A percentile compares a stretch with the other conserved stretches of the same genome.
These are phyloP conservation scores for Corymbia citriodora DNA, from an alignment of 441 rosid species.

Conservation along the genomic window DNA sequence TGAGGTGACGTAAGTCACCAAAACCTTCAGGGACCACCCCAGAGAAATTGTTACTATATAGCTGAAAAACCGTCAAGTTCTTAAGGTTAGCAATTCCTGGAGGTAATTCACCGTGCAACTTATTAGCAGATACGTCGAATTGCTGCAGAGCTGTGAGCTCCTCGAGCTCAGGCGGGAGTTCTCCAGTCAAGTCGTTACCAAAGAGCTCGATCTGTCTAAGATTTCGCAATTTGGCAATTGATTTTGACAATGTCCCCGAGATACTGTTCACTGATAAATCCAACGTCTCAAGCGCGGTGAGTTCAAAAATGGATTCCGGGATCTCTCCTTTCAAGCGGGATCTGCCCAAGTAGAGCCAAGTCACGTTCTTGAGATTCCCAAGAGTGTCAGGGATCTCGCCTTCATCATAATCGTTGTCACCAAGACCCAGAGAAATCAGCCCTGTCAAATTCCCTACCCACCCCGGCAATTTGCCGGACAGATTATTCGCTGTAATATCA, in stretches of 20 bases:
- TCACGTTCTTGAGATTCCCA: conserved; percentile 49
- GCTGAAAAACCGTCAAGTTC: conserved; percentile 52
- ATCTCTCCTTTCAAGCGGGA: conserved; percentile 46
- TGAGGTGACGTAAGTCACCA: conserved; percentile 51
- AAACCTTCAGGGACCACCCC: conserved; percentile 61
- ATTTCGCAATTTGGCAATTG: conserved; percentile 46
- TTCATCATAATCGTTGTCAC: conserved; percentile 35
- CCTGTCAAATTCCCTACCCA: conserved; percentile 61
- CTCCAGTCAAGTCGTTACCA: conserved; percentile 47
- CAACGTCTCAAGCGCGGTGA: conserved; percentile 34
- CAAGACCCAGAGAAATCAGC: conserved; percentile 43
- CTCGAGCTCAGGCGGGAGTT: conserved; percentile 51
- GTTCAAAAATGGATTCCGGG: conserved; percentile 55
- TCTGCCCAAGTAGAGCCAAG: conserved; percentile 36
- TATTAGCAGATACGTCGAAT: conserved; percentile 55
- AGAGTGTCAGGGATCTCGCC: conserved; percentile 50
- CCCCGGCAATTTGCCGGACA: conserved; percentile 56
- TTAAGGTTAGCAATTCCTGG: conserved; percentile 41
- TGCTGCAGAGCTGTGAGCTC: conserved; percentile 47
- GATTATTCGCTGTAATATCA: conserved; percentile 41
- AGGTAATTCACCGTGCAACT: conserved; percentile 51
- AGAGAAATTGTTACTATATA: conserved; percentile 37
- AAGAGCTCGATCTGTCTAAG: conserved; percentile 63
- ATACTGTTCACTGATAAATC: conserved; percentile 54
- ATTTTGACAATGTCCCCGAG: conserved; percentile 36